Evolutionary conservation across 1,284 basidiomycete genomes (phyloP).

Genomic region (Leccinum pachyderme): DNA sequence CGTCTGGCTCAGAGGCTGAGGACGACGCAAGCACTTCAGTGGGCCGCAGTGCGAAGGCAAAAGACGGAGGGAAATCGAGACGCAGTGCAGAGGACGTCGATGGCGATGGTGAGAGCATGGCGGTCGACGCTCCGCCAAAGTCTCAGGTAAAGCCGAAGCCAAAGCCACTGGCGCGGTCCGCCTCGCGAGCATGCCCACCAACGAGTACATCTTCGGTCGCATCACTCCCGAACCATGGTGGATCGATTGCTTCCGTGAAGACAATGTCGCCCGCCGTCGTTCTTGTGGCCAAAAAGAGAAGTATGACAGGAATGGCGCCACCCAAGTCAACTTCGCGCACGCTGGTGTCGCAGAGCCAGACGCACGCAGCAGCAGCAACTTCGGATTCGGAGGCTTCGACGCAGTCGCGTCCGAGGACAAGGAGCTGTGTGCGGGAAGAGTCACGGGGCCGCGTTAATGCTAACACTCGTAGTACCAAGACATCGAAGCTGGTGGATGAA

Average conservation of each 20-base stretch:
- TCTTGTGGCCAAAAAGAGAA: background rate
- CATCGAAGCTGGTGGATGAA: constrained; percentile 3
- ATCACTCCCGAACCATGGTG: background rate
- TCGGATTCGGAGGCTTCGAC: constrained; percentile 29
- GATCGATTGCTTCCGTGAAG: background rate
- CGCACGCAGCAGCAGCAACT: background rate
- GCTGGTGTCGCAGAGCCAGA: constrained; percentile 23
- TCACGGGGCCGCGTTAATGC: constrained; percentile 14
- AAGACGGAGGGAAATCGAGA: constrained; percentile 4
- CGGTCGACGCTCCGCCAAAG: constrained; percentile 11
- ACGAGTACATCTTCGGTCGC: constrained; percentile 7
- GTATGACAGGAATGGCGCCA: background rate
- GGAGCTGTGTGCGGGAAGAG: constrained; percentile 25
- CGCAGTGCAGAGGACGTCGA: background rate
- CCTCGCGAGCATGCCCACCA: constrained; percentile 7
- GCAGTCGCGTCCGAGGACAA: constrained; percentile 22
- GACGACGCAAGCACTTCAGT: constrained; percentile 10
- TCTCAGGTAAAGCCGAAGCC: constrained; percentile 2
- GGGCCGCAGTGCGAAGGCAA: constrained; percentile 9
- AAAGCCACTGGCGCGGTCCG: constrained; percentile 17
- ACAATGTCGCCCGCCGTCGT: background rate
- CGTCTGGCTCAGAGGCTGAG: constrained; percentile 25
- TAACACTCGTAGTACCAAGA: background rate
- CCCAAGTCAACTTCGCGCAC: constrained; percentile 23
- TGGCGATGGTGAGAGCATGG: constrained; percentile 8